Base-by-base conservation (phyloP, 257 asterid genomes). In the Buddleja alternifolia region DNA sequence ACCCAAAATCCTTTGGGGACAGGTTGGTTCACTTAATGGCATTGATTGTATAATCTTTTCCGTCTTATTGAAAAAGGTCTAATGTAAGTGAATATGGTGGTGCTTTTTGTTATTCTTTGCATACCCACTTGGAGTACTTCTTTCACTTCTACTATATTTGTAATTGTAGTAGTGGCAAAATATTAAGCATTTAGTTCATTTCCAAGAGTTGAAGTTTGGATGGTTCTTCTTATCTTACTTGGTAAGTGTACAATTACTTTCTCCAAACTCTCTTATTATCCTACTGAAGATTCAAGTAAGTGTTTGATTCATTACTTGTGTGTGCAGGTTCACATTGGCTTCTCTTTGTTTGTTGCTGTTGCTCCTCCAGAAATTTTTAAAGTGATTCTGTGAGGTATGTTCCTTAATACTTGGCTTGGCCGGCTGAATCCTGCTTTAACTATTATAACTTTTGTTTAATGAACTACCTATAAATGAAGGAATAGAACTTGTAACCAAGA, bases 281-380 rank as follows among this genome's bases (percentile, higher is more conserved):
- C 14, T 57, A 12, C 50, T 67, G 10, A 6, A 66, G 11, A 6
- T 29, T 59, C 6, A 36, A 36, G 59, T n/a, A n/a, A n/a, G 68
- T n/a, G 58, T 70, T 66, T 55, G 71, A 37, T 23, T 5, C 4
- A 66, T 60, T 65, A 55, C 68, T 73, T 60, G 63, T 44, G 10
- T 68, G 46, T 1, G 75, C 85, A 88, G 97, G 53, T 86, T 75
- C 96, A 86, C 75, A 84, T 91, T 53, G 90, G 83, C 58, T 91
- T 91, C 74, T 91, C 95, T 39, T 73, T 86, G 71, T 74, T 86
- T 58, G 88, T 97, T 67, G 78, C 90, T 29, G 81, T 88, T 77
- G 98, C 98, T 53, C 98, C 98, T 60, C 98, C 98, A 41, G 69
- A 88, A 0, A 48, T 90, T 17, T 88, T 92, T 70, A 88, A 83